Base-by-base conservation (phyloP, 2,329 filamentous ascomycete species). In the Ophiostoma perfectum region DNA sequence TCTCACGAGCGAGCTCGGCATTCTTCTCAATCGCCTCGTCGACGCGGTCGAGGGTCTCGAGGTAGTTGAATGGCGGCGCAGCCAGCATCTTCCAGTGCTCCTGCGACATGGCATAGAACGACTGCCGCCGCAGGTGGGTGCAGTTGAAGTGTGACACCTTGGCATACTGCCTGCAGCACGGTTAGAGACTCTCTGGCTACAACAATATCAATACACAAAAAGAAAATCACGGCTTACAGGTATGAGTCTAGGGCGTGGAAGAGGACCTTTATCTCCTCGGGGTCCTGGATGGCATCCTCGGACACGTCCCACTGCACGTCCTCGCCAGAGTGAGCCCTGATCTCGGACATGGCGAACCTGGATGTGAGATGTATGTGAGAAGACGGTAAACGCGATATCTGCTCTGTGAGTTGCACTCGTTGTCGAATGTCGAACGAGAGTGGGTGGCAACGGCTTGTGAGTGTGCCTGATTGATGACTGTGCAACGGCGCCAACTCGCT, bases 11-110 rank as follows among this genome's bases (percentile, higher is more conserved):
- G 6, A 99, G 85, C 67, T 91, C 86, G 7, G 93, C 92, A 75
- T 99, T 99, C 70, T 83, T 80, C 73, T 97, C 93, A 71, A 99
- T 97, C 62, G 94, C 92, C 68, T 90, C 87, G 75, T 99, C 96
- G 12, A 96, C 86, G 65, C 84, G 85, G 72, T 90, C 86, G 47
- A 99, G 85, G 0, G 88, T 92, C 47, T 93, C 87, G 6, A 96
- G 84, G 67, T 95, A 88, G 69, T 88, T 90, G 80, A 98, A 96
- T 0, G 93, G 94, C 0, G 91, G 88, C 4, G 84, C 84, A 0
- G 92, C 88, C 0, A 99, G 85, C 75, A 96, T 84, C 74, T 90
- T 86, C 88, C 92, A 95, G 77, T 99, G 93, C 1, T 84, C 81
- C 69, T 89, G 87, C 1, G 94, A 92, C 5, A 99, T 83, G 8